Percentiles rank a stretch among this genome's conserved stretches.
Evolutionary conservation across 2,329 filamentous ascomycete species (phyloP).

Genomic region (Biscogniauxia mediterranea): DNA sequence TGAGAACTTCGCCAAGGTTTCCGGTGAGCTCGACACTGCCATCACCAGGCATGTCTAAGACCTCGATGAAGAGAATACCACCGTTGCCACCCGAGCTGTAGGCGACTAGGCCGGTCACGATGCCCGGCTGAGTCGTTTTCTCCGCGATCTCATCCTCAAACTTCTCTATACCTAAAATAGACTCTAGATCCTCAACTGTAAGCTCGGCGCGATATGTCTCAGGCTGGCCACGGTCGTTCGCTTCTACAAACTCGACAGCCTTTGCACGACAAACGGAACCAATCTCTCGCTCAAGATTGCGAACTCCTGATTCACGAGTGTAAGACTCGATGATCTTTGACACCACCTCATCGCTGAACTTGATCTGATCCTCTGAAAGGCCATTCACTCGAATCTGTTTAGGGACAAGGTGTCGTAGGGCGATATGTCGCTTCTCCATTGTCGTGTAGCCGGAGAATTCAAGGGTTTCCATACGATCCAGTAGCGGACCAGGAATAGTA

Average conservation of each 20-base stretch:
- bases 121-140: slow-evolving; percentile 76
- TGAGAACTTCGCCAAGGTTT: slow-evolving; percentile 93
- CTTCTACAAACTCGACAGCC: slow-evolving; percentile 91
- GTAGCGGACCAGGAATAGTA: slow-evolving; percentile 87
- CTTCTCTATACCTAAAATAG: slow-evolving; percentile 87
- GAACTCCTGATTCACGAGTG: slow-evolving; percentile 92
- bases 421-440: slow-evolving; percentile 94
- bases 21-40: slow-evolving; percentile 93
- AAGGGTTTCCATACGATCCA: slow-evolving; percentile 98
- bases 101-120: slow-evolving; percentile 93
- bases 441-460: slow-evolving; percentile 93
- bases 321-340: slow-evolving; percentile 96
- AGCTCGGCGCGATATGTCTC: slow-evolving; percentile 72
- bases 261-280: slow-evolving; percentile 92
- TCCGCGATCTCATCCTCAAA: slow-evolving; percentile 96
- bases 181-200: slow-evolving; percentile 77
- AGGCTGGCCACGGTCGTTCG: slow-evolving; percentile 69
- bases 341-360: slow-evolving; percentile 77
- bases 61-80: slow-evolving; percentile 96
- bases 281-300: slow-evolving; percentile 93
- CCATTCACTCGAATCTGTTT: slow-evolving; percentile 95
- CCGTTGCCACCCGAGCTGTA: slow-evolving; percentile 92
- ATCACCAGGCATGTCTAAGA: slow-evolving; percentile 92
- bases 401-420: slow-evolving; percentile 86
- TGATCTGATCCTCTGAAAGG: slow-evolving; percentile 70